These are phyloP conservation scores for Penicillium salamii DNA, from an alignment of 495 filamentous ascomycete genomes.

Conservation along the genomic window DNA sequence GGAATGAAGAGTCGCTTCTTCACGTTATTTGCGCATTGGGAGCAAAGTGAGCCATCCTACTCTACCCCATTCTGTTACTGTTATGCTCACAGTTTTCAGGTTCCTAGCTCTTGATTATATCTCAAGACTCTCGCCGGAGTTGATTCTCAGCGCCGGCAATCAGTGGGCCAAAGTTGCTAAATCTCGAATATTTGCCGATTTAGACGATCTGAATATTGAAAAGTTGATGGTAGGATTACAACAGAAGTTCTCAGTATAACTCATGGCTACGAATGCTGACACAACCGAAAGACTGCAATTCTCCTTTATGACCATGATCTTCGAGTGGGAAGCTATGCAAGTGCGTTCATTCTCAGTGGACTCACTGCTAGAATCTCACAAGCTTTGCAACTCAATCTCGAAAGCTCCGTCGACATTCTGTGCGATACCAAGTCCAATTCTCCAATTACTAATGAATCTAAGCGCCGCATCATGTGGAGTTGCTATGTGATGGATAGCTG, in stretches of 20 bases:
- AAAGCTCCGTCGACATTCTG: slow-evolving; percentile 23
- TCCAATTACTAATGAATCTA: slow-evolving; percentile 12
- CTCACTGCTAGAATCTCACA: slow-evolving; percentile 25
- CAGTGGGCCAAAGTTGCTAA: slow-evolving; percentile 24
- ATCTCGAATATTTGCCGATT: slow-evolving; percentile 19
- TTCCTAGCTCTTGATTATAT: slow-evolving; percentile 12
- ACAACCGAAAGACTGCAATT: slow-evolving; percentile 14
- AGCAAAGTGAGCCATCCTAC: slow-evolving; percentile 17
- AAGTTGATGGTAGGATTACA: slow-evolving; percentile 18
- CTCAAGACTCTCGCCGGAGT: slow-evolving; percentile 4
- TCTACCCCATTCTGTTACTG: neutral
- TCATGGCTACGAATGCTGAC: neutral
- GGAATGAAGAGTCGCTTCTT: slow-evolving; percentile 19
- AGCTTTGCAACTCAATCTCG: slow-evolving; percentile 25
- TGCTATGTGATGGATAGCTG: slow-evolving; percentile 31
- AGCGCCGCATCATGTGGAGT: slow-evolving; percentile 25
- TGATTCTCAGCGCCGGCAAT: slow-evolving; percentile 18
- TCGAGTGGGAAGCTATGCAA: slow-evolving; percentile 22
- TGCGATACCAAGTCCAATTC: slow-evolving; percentile 9
- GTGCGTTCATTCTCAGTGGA: slow-evolving; percentile 22
- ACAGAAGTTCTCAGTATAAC: neutral
- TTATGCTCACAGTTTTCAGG: neutral
- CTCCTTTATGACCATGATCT: slow-evolving; percentile 25
- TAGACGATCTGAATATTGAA: slow-evolving; percentile 22
- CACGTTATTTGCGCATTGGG: slow-evolving; percentile 25